phyloP scores from a whole-genome alignment of 768 basidiomycete species.

The Chalciporus chontae region DNA sequence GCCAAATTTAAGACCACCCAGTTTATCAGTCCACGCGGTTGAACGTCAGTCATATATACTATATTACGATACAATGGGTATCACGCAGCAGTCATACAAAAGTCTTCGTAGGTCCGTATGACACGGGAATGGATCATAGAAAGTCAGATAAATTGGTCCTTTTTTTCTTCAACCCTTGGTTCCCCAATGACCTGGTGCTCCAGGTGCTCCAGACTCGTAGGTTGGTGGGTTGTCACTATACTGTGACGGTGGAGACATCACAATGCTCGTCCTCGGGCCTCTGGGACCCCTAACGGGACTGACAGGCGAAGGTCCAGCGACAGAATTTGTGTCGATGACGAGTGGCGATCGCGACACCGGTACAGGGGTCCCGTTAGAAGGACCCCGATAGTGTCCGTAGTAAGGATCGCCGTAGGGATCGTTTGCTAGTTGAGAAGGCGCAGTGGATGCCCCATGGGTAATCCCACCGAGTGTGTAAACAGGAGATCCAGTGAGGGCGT shows the following conservation, averaged over 20 bases:
- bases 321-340: constrained; percentile 38
- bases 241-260: constrained; percentile 23
- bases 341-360: constrained; percentile 35
- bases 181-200: constrained; percentile 52
- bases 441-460: constrained; percentile 48
- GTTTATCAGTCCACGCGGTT: not conserved
- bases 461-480: constrained; percentile 56
- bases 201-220: constrained; percentile 56
- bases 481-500: constrained; percentile 13
- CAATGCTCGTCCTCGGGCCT: constrained; percentile 28
- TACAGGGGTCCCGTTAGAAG: constrained; percentile 23
- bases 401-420: constrained; percentile 26
- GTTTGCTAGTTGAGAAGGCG: constrained; percentile 39
- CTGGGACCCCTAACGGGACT: constrained; percentile 46
- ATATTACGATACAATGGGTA: constrained; percentile 24
- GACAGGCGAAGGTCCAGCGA: constrained; percentile 19
- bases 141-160: not conserved
- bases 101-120: constrained; percentile 17
- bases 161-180: constrained; percentile 29
- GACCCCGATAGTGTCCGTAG: constrained; percentile 23
- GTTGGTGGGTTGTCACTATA: constrained; percentile 60
- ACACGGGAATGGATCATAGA: not conserved
- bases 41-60: not conserved
- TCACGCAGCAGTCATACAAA: constrained; percentile 12
- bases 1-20: not conserved